Conservation (phyloP, 306 rosid species). For the Amphicarpaea edgeworthii region DNA sequence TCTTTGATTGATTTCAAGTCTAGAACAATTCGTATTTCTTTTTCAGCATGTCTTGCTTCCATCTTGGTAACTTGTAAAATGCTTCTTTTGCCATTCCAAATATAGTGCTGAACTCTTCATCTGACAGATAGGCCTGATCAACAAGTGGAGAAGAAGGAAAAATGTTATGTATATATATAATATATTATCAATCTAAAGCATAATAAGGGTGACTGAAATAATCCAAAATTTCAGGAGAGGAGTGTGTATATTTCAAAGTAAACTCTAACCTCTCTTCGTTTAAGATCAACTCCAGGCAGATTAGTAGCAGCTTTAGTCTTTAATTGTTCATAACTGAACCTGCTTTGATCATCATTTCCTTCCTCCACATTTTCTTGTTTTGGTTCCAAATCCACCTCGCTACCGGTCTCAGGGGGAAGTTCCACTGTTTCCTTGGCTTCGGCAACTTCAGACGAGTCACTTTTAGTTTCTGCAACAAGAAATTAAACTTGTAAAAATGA, state of each 20-base stretch:
- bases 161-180: too few species aligned
- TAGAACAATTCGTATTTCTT: conserved; percentile 79
- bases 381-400: conserved; percentile 58
- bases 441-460: conserved; percentile 57
- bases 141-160: conserved; percentile 29
- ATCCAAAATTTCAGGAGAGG: too few species aligned
- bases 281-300: conserved; percentile 72
- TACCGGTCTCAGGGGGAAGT: conserved; percentile 50
- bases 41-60: conserved; percentile 95
- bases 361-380: conserved; percentile 58
- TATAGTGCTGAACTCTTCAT: conserved; percentile 71
- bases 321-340: conserved; percentile 77
- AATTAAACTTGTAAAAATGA: conserved; percentile 42
- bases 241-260: too few species aligned
- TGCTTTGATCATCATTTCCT: conserved; percentile 47
- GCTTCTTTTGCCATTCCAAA: conserved; percentile 75
- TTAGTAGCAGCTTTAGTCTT: conserved; percentile 69
- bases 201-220: too few species aligned
- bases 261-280: conserved; percentile 79
- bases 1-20: conserved; percentile 18
- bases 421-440: conserved; percentile 71
- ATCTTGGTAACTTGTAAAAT: conserved; percentile 82
- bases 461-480: conserved; percentile 53
- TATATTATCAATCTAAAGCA: conserved; percentile 5
- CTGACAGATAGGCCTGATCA: conserved; percentile 86